phyloP scores from a whole-genome alignment of 2,329 filamentous ascomycete species.

The Phaeosphaeriaceae sp. region DNA sequence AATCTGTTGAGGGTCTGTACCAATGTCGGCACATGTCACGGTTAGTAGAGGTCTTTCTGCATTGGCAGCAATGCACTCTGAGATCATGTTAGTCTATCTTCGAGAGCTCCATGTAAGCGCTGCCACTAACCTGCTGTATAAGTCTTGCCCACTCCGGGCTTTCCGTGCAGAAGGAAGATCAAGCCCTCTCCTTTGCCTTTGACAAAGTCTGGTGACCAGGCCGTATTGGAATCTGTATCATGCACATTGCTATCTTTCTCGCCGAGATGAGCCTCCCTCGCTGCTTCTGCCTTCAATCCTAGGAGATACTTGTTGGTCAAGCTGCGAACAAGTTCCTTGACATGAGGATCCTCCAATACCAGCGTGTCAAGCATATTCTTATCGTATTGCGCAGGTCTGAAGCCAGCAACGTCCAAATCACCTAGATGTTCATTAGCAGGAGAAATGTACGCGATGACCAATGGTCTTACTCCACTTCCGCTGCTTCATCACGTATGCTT shows the following conservation, averaged over 20 bases:
- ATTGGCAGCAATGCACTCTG: slow-evolving; percentile 32
- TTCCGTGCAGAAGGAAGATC: slow-evolving; percentile 70
- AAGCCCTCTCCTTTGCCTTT: slow-evolving; percentile 40
- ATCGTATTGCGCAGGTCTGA: not conserved
- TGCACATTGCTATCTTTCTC: not conserved
- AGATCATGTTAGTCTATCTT: not conserved
- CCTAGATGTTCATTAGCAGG: not conserved
- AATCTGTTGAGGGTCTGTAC: slow-evolving; percentile 14
- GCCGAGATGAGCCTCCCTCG: not conserved
- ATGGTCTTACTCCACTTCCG: not conserved
- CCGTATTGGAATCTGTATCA: not conserved
- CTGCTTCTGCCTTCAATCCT: not conserved
- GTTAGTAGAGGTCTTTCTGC: slow-evolving; percentile 27
- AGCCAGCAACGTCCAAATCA: not conserved
- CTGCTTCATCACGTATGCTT: not conserved
- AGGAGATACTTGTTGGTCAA: not conserved
- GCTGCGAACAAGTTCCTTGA: not conserved
- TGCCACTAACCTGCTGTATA: slow-evolving; percentile 54
- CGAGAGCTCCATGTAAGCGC: not conserved
- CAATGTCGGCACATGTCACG: slow-evolving; percentile 26
- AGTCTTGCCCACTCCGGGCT: slow-evolving; percentile 94
- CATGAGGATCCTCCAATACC: not conserved
- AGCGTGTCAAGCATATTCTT: not conserved
- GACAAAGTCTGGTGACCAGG: slow-evolving; percentile 9
- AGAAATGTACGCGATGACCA: not conserved